These are phyloP conservation scores for Penicillium crystallinum DNA, from an alignment of 495 filamentous ascomycete genomes.

Conservation along the genomic window DNA sequence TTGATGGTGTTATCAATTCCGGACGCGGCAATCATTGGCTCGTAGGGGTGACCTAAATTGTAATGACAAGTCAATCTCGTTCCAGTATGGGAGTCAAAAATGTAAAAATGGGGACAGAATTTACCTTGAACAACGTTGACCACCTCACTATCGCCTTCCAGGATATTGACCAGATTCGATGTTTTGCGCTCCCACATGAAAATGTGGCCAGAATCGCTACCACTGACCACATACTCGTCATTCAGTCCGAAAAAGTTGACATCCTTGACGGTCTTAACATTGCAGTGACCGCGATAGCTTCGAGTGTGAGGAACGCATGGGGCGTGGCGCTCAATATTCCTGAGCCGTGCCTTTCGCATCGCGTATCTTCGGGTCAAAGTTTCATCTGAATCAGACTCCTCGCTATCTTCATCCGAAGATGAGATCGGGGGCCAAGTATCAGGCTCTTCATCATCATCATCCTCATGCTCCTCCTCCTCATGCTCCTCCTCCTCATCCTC, in stretches of 20 bases:
- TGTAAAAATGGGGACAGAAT: conserved; percentile 4
- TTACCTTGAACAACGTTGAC: conserved; percentile 68
- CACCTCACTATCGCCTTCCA: conserved; percentile 66
- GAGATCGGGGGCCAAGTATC: background rate
- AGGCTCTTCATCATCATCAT: conserved; percentile 16
- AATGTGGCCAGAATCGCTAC: conserved; percentile 62
- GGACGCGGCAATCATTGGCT: conserved; percentile 63
- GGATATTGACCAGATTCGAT: conserved; percentile 58
- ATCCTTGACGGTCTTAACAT: conserved; percentile 71
- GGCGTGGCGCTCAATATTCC: conserved; percentile 48
- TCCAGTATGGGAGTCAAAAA: background rate
- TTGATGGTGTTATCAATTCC: conserved; percentile 76
- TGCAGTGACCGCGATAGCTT: conserved; percentile 64
- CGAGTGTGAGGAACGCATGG: conserved; percentile 56
- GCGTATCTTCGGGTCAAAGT: conserved; percentile 20
- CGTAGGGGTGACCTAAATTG: conserved; percentile 57
- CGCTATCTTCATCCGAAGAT: conserved; percentile 19
- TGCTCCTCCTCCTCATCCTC: conserved; percentile 18
- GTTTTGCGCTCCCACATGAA: conserved; percentile 71
- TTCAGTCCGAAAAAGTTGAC: conserved; percentile 67
- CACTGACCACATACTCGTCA: conserved; percentile 71
- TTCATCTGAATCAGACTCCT: conserved; percentile 26
- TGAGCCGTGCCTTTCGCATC: conserved; percentile 29
- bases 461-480: conserved; percentile 8
- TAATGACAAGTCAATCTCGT: background rate